phyloP scores from a whole-genome alignment of 768 basidiomycete genomes.

The Chiua virens region DNA sequence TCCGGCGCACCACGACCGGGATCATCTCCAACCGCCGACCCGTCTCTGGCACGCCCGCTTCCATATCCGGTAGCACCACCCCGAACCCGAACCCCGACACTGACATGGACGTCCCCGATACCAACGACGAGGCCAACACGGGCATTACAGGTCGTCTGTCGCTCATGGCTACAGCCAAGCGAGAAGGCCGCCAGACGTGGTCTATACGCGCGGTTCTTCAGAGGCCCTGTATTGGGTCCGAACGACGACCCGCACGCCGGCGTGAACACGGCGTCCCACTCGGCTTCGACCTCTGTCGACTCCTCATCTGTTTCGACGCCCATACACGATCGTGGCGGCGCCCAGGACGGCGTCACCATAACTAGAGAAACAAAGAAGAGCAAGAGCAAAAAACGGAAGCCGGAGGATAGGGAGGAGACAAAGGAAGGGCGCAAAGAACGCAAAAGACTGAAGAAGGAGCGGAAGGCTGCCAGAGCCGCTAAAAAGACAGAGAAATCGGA shows the following conservation, averaged over 20 bases:
- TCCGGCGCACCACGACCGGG: slow-evolving; percentile 69
- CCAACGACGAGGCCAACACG: neutral
- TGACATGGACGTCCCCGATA: neutral
- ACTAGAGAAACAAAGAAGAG: neutral
- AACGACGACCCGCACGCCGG: slow-evolving; percentile 23
- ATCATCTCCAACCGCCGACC: slow-evolving; percentile 75
- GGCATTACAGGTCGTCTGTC: slow-evolving; percentile 34
- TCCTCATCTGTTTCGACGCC: neutral
- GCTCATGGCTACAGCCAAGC: slow-evolving; percentile 65
- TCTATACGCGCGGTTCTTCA: slow-evolving; percentile 81
- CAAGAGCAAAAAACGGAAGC: slow-evolving; percentile 10
- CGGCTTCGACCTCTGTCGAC: neutral
- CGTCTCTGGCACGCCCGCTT: slow-evolving; percentile 45
- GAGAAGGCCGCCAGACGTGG: slow-evolving; percentile 72
- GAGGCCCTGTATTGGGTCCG: slow-evolving; percentile 67
- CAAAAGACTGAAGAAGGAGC: slow-evolving; percentile 26
- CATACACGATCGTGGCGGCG: neutral
- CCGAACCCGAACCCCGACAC: slow-evolving; percentile 28
- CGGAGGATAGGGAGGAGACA: slow-evolving; percentile 7
- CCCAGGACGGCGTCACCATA: neutral
- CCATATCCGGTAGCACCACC: slow-evolving; percentile 45
- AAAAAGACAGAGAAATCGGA: slow-evolving; percentile 10
- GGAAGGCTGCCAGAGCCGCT: slow-evolving; percentile 14
- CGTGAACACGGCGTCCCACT: neutral
- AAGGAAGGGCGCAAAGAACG: slow-evolving; percentile 21